Percentiles rank a stretch among this genome's conserved stretches.
These are phyloP conservation scores for Asterochloris erici DNA, from an alignment of 139 green algal genomes.

Conservation along the genomic window DNA sequence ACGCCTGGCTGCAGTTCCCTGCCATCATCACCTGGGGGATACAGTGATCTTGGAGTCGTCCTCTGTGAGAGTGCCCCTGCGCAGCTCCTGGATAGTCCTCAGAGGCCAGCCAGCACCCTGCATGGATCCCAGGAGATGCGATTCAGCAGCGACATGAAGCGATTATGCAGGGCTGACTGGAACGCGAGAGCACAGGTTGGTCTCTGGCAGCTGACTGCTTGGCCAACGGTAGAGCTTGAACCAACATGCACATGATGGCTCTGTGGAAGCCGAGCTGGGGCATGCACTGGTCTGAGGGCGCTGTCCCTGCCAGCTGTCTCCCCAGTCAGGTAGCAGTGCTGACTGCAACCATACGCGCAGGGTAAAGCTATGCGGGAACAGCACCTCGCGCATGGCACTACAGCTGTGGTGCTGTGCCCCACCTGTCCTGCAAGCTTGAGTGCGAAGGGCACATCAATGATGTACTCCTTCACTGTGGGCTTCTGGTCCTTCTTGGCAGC, in stretches of 20 bases:
- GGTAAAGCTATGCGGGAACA: background rate
- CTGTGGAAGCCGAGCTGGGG: no score
- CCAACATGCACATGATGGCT: background rate
- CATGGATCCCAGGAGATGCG: background rate
- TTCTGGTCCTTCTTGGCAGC: conserved; percentile 55
- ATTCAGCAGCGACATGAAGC: background rate
- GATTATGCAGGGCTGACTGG: no score
- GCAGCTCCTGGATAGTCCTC: conserved; percentile 67
- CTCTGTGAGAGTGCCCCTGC: conserved; percentile 72
- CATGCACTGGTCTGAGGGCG: no score
- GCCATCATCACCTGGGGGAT: conserved; percentile 60
- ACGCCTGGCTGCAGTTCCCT: background rate
- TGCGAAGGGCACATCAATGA: conserved; percentile 94
- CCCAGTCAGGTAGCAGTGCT: background rate
- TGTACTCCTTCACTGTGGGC: conserved; percentile 95
- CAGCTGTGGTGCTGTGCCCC: no score
- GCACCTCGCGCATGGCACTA: background rate
- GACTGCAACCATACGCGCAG: background rate
- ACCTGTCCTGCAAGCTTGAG: conserved; percentile 29
- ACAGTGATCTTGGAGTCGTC: conserved; percentile 92
- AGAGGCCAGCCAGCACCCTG: conserved; percentile 80
- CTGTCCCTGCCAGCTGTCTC: no score
- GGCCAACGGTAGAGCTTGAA: no score
- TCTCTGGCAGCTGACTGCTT: background rate
- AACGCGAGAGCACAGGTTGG: background rate